Evolutionary conservation across 225 moss, liverwort and hornwort species (phyloP), one percentile per base, ranked within the genome.

Genomic region (Bryum argenteum): DNA sequence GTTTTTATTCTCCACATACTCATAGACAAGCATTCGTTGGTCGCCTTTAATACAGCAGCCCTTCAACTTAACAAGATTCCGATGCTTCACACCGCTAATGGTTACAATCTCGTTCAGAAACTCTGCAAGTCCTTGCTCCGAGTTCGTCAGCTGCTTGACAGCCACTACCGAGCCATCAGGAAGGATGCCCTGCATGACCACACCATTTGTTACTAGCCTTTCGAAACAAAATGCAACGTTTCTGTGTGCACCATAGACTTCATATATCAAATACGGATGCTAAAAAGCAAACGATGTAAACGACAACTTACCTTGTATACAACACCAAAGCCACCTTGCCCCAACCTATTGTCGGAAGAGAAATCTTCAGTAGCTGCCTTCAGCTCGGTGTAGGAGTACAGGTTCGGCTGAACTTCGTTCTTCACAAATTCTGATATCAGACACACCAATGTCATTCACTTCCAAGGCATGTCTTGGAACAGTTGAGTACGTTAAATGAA

Each of bases 51-150:
- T 58, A 52, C 85, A 85, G 63, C 90, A 90, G 61, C 83, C 83
- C 66, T 83, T 83, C 3, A 83, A 61, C 63, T 67, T 77, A n/a
- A 83, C 63, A 59, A 88, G 50, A 74, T 90, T 79, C 54, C 79
- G 74, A 65, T 91, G 90, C 61, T 73, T 86, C 54, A 91, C 84
- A 58, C 88, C 75, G 28, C 86, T 82, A 62, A 91, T 91, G 33
- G 85, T 79, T 20, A 91, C 78, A 58, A 91, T 75, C 61, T 86
- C 90, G 58, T 88, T 88, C 26, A 91, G 53, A 20, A 91, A 91
- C 40, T 84, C 86, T 7, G 10, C 64, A 26, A 90, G 69, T 38
- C 69, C 73, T 70, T 83, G 88, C 40, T 85, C 75, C 6, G 74
- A 76, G 21, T 77, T 75, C 16, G 43, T 77, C 59, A 90, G 66